Base-by-base conservation (phyloP, 1,284 basidiomycete species). In the Moesziomyces aphidis region DNA sequence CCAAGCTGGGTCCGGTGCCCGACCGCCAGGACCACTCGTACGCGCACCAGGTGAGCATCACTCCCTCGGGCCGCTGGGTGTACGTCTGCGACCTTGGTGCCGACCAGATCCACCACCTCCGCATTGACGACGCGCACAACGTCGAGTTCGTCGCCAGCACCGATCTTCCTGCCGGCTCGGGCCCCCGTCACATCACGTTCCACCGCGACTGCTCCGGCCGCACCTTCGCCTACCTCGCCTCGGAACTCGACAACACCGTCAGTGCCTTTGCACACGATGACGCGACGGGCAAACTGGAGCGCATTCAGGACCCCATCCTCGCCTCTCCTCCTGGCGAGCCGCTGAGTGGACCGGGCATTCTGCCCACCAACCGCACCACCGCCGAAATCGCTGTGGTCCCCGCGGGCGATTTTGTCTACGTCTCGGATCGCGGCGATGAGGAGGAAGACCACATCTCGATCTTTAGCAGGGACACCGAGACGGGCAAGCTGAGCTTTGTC, bases 41-140 rank as follows among this genome's bases (percentile, higher is more conserved):
- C 34, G 77, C 80, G 10, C 80, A 82, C 49, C 73, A 82, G 48
- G 75, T 72, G 19, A 45, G 55, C 47, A 58, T 71, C 48, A 26
- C 53, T 24, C 80, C 77, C 4, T 49, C 43, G 2, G 77, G 76
- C 3, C 17, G 21, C 4, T 81, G 54, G 54, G 77, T 82, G 8
- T 80, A 76, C 28, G 73, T 81, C 4, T 55, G 52, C 46, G 80
- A 82, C 50, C 52, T 82, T 15, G 80, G 80, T 3, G 73, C 75
- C 0, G 80, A 82, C 42, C 64, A 76, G 45, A 73, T 82, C 43
- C 78, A 80, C 36, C 73, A 63, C 31, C 57, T 75, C 7, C 51
- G 34, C 11, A 51, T 74, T 21, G 8, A 52, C 11, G 7, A 34
- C 0, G 19, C 22, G 42, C 55, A 61, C 5, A 21, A 54, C 11